Conservation (phyloP, 768 basidiomycete genomes). For the Stropharia rugosoannulata region DNA sequence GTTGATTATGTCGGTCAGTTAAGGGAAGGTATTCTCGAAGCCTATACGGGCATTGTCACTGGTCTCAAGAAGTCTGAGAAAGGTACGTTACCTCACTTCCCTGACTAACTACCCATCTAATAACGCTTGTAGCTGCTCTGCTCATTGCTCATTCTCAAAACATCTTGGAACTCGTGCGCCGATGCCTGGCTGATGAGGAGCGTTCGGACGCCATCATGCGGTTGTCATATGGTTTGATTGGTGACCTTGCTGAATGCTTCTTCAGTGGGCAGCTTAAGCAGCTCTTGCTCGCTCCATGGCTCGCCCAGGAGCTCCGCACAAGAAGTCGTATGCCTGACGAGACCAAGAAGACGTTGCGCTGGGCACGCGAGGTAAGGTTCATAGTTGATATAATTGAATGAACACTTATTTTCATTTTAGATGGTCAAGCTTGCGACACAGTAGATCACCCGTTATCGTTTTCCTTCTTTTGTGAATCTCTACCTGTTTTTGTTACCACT, state of each 20-base stretch:
- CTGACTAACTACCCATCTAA: background rate
- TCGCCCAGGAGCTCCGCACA: constrained; percentile 67
- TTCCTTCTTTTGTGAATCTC: constrained; percentile 17
- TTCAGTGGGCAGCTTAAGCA: constrained; percentile 80
- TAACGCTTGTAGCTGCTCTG: constrained; percentile 35
- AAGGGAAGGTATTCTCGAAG: constrained; percentile 94
- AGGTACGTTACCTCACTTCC: constrained; percentile 37
- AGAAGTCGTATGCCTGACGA: constrained; percentile 74
- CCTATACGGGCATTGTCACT: constrained; percentile 92
- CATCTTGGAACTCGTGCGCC: constrained; percentile 81
- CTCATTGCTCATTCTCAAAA: constrained; percentile 69
- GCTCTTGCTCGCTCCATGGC: constrained; percentile 76
- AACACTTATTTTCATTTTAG: constrained; percentile 32
- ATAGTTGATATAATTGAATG: constrained; percentile 2
- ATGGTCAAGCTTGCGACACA: constrained; percentile 80
- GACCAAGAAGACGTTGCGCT: constrained; percentile 86
- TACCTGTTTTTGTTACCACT: background rate
- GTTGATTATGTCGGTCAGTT: constrained; percentile 89
- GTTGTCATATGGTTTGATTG: constrained; percentile 81
- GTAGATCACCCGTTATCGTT: constrained; percentile 38
- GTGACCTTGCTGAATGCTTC: constrained; percentile 91
- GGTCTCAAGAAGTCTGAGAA: constrained; percentile 85
- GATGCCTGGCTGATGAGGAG: constrained; percentile 79
- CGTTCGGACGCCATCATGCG: constrained; percentile 76
- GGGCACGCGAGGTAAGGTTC: constrained; percentile 83